Conservation (phyloP, 768 basidiomycete species). For the Russula lepida region DNA sequence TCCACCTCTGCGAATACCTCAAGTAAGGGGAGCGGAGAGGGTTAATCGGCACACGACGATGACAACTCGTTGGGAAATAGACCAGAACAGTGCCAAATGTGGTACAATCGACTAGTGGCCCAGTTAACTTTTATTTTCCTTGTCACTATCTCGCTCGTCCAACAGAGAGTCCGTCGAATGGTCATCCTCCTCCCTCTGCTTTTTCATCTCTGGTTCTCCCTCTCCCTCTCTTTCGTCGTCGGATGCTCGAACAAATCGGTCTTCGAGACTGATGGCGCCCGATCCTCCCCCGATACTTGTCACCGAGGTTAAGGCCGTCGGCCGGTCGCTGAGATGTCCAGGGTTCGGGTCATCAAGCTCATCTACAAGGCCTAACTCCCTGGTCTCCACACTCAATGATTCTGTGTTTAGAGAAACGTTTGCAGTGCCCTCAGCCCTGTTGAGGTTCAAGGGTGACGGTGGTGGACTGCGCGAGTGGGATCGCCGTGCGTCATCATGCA, state of each 20-base stretch:
- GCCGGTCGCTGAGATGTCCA: slow-evolving; percentile 77
- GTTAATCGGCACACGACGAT: not conserved
- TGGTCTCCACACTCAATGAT: slow-evolving; percentile 33
- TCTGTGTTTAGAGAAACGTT: slow-evolving; percentile 25
- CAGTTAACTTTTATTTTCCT: slow-evolving; percentile 40
- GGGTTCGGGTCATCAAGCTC: slow-evolving; percentile 80
- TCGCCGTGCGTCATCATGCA: slow-evolving; percentile 74
- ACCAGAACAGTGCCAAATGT: not conserved
- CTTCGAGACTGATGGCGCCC: slow-evolving; percentile 48
- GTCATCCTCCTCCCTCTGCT: slow-evolving; percentile 17
- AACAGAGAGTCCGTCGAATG: slow-evolving; percentile 12
- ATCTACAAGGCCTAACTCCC: slow-evolving; percentile 70
- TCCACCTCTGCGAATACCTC: not conserved
- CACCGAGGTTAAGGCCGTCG: slow-evolving; percentile 58
- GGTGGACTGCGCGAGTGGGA: slow-evolving; percentile 75
- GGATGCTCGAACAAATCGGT: slow-evolving; percentile 51
- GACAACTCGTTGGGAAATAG: not conserved
- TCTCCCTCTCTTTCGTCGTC: slow-evolving; percentile 12
- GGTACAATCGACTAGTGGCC: not conserved
- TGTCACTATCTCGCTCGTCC: slow-evolving; percentile 39
- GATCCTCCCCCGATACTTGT: slow-evolving; percentile 39
- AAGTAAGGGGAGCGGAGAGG: no score
- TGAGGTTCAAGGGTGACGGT: slow-evolving; percentile 59
- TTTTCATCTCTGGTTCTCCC: slow-evolving; percentile 15
- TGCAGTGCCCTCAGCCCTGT: slow-evolving; percentile 29